These are phyloP conservation scores for Acanthamoeba castellanii DNA, from an alignment of 208 protist species.

Conservation along the genomic window DNA sequence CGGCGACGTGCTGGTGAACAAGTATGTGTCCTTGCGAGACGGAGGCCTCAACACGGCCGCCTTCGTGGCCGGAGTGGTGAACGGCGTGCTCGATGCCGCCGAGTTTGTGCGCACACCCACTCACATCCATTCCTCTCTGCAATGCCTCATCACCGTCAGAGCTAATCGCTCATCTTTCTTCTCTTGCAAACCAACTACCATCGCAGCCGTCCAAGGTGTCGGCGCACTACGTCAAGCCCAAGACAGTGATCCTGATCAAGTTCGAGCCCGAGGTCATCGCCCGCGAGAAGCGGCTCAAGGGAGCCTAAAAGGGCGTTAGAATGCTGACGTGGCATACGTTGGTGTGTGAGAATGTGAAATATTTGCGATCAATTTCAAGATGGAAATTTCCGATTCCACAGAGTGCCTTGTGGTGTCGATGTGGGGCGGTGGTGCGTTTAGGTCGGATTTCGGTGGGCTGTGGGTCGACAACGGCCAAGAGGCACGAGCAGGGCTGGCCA, in stretches of 20 bases:
- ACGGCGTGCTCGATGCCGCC: constrained; percentile 87
- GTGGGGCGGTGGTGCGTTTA: not conserved
- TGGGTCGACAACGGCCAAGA: not conserved
- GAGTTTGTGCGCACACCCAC: constrained; percentile 84
- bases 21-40: constrained; percentile 85
- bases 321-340: not conserved
- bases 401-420: not conserved
- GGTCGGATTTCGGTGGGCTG: constrained; percentile 22
- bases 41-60: constrained; percentile 88
- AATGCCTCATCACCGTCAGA: no score
- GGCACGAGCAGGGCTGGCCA: not conserved
- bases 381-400: constrained; percentile 20
- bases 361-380: not conserved
- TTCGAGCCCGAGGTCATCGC: constrained; percentile 85
- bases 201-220: constrained; percentile 31
- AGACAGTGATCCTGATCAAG: constrained; percentile 88
- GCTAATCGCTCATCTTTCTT: not conserved
- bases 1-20: constrained; percentile 86
- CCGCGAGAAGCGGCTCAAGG: constrained; percentile 76
- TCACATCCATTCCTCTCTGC: not conserved
- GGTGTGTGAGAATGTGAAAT: not conserved
- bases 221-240: constrained; percentile 74
- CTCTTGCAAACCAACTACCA: not conserved
- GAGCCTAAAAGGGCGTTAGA: not conserved
- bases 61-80: constrained; percentile 89